A percentile compares a stretch with the other conserved stretches of the same genome.
phyloP scores from a whole-genome alignment of 2,329 filamentous ascomycete species.

The Pseudogymnoascus sp. region DNA sequence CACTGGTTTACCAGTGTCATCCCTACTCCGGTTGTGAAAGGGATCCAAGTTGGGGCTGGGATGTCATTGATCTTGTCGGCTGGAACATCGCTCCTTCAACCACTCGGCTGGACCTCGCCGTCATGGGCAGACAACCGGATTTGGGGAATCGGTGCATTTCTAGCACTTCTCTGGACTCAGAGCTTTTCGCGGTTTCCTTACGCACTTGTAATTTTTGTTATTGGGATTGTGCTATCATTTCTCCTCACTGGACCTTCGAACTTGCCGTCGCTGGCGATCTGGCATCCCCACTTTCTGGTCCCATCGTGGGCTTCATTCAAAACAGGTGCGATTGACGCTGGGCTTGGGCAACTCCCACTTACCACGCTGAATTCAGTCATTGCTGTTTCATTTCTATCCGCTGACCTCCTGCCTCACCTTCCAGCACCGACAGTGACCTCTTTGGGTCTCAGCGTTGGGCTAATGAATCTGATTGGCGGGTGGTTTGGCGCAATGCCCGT shows the following conservation, averaged over 20 bases:
- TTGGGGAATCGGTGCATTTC: constrained; percentile 67
- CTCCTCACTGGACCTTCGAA: constrained; percentile 31
- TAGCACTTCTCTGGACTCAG: constrained; percentile 61
- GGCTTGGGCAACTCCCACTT: constrained; percentile 75
- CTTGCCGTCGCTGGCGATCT: constrained; percentile 49
- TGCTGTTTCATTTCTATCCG: constrained; percentile 71
- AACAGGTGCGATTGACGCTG: constrained; percentile 45
- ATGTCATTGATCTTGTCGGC: constrained; percentile 74
- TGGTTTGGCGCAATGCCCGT: constrained; percentile 96
- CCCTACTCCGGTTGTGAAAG: constrained; percentile 82
- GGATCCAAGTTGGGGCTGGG: constrained; percentile 89
- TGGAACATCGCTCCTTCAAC: constrained; percentile 57
- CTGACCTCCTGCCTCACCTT: constrained; percentile 65
- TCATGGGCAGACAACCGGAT: constrained; percentile 67
- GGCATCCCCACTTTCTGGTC: constrained; percentile 47
- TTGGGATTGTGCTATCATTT: constrained; percentile 60
- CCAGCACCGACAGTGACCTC: constrained; percentile 64
- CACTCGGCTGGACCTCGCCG: constrained; percentile 59
- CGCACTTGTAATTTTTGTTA: constrained; percentile 61
- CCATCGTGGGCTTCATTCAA: constrained; percentile 39
- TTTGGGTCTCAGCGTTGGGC: constrained; percentile 71
- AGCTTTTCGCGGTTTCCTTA: constrained; percentile 63
- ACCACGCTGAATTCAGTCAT: constrained; percentile 91
- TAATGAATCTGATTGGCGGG: constrained; percentile 76
- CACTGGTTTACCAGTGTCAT: constrained; percentile 64